These are phyloP conservation scores for Daldinia caldariorum DNA, from an alignment of 495 filamentous ascomycete genomes.

Conservation along the genomic window DNA sequence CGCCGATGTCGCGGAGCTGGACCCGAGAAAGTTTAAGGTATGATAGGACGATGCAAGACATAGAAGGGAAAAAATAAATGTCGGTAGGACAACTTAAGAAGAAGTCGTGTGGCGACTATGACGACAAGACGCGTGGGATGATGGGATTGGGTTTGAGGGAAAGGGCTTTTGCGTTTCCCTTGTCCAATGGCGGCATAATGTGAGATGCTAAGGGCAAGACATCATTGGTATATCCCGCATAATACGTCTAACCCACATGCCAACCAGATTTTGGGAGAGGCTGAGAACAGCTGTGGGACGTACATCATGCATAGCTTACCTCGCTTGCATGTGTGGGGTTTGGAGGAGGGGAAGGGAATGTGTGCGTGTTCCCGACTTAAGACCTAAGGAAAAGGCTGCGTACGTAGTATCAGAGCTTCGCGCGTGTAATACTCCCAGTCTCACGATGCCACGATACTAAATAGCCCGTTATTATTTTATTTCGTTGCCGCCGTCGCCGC, in stretches of 20 bases:
- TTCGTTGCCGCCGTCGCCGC: slow-evolving; percentile 35
- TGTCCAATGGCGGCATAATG: slow-evolving; percentile 16
- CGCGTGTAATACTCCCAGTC: neutral
- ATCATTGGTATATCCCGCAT: slow-evolving; percentile 38
- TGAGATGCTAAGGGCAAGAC: slow-evolving; percentile 13
- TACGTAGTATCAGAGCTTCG: slow-evolving; percentile 14
- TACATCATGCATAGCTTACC: slow-evolving; percentile 29
- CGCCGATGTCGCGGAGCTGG: slow-evolving; percentile 74
- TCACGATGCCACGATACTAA: neutral
- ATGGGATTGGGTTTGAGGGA: slow-evolving; percentile 8
- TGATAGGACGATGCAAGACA: slow-evolving; percentile 34
- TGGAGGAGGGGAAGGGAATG: slow-evolving; percentile 6
- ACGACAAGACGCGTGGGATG: slow-evolving; percentile 36
- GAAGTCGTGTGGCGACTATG: slow-evolving; percentile 26
- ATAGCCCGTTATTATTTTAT: neutral
- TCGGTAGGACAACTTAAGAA: slow-evolving; percentile 2
- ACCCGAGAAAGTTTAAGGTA: slow-evolving; percentile 68
- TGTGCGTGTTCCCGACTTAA: slow-evolving; percentile 1
- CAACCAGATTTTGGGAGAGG: slow-evolving; percentile 21
- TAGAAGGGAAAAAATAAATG: neutral
- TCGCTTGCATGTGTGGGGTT: slow-evolving; percentile 36
- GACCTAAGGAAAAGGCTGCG: neutral
- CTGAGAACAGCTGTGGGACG: slow-evolving; percentile 34
- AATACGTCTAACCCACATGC: slow-evolving; percentile 18
- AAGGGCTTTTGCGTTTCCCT: slow-evolving; percentile 5